Base-by-base conservation (phyloP, 495 filamentous ascomycete species). In the Hypoxylon intermedium region DNA sequence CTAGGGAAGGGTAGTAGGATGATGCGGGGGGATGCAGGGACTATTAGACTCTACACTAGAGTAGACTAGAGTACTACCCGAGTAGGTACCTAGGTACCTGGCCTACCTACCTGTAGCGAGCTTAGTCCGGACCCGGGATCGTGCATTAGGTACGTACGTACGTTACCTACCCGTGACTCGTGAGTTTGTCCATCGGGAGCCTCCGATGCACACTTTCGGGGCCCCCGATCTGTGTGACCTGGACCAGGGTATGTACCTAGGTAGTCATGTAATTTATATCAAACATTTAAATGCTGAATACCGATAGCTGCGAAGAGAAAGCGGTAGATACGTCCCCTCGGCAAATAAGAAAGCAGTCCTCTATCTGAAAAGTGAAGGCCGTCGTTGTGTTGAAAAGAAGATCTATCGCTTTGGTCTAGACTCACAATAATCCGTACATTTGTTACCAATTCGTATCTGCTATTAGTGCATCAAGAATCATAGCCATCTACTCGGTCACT, bases 221-320 rank as follows among this genome's bases (percentile, higher is more conserved):
- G 41, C 20, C 23, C 23, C 41, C 41, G 41, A 44, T 26, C 41
- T 37, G 40, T 44, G 20, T 24, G 23, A 44, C n/a, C n/a, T n/a
- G n/a, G n/a, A 44, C 2, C 5, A 24, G 40, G 2, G 6, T 42
- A 42, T 42, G 40, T 42, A 42, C 5, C 2, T 34, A 3, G 7
- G 24, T 26, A 13, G 9, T 3, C 26, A 41, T 41, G 16, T 41
- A 41, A 41, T 4, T 41, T 41, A 42, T 42, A 42, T 20, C 9
- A 23, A 42, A 42, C 23, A 9, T 42, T 23, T 6, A 41, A 41
- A 30, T 30, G n/a, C n/a, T n/a, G n/a, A n/a, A 12, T 19, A 6
- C 18, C 21, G 23, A 28, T 24, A 24, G 9, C 41, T 15, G 34
- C 34, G 15, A 1, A 13, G 7, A 37, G 12, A 34, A 34, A 34